Evolutionary conservation across 805 yeast species (phyloP), one percentile per base, ranked within the genome.

Genomic region (Grigorovia jiainica): DNA sequence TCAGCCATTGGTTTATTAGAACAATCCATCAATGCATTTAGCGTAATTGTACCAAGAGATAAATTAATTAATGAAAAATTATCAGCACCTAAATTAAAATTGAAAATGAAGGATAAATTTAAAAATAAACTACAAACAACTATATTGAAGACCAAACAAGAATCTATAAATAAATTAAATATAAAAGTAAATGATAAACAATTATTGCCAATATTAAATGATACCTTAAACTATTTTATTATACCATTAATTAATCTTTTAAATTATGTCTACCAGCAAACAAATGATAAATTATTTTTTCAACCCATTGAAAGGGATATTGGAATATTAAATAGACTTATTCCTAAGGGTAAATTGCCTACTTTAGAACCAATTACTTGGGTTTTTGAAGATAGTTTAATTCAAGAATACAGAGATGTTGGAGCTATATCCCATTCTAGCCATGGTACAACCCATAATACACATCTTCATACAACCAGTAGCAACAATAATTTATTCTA

Each of bases 1-100:
- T 35, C 43, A n/a, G 54, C 65, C 2, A 43, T 56, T 15, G 64
- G 62, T 1, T 52, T 60, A 60, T 40, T 60, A 15, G 50, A 55
- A 8, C 45, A 44, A 13, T 45, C 58, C 3, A 45, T 53, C 15
- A 43, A 50, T 13, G 36, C 40, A 5, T 45, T 51, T 13, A 40
- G 49, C 19, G 39, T 42, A 19, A 46, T 57, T 11, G 48, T 52
- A 1, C 51, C 55, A 1, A 39, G 47, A 17, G 36, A 46, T 2
- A 43, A 46, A 35, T 36, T 54, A 16, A 46, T 49, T 13, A 40
- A 48, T 19, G 40, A 51, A 19, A 35, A 43, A 5, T 40, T 53
- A 11, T 27, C 44, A 7, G 34, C 42, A 25, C 41, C 40, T 5
- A 43, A 43, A 35, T 7, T 11, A 36, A 24, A 39, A 25, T 21